Conservation (phyloP, 257 asterid species). For the Scutellaria minor region DNA sequence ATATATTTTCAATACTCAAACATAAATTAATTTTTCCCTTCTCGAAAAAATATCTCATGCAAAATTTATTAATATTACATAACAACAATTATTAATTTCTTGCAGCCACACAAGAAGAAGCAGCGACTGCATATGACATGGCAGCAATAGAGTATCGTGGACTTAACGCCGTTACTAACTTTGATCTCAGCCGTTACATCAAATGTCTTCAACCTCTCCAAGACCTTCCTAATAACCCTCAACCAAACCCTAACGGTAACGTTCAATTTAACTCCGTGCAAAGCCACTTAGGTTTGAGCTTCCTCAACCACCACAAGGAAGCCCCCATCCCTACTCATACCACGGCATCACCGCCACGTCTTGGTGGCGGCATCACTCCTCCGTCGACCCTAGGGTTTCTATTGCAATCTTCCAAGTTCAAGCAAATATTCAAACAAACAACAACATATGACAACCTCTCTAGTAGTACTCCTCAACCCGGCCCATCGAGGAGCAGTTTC, state of each 20-base stretch:
- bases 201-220: constrained; percentile 51
- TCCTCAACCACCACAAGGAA: too few relatives aligned
- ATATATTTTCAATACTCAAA: too few relatives aligned
- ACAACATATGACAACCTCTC: too few relatives aligned
- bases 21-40: too few relatives aligned
- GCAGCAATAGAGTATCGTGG: constrained; percentile 89
- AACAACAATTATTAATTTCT: neutral
- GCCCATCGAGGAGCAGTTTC: constrained; percentile 60
- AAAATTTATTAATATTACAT: too few relatives aligned
- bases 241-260: constrained; percentile 30
- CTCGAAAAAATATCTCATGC: too few relatives aligned
- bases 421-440: too few relatives aligned
- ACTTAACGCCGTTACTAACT: constrained; percentile 78
- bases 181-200: constrained; percentile 72
- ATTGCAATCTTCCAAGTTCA: too few relatives aligned
- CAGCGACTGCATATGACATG: constrained; percentile 84
- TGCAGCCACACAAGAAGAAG: constrained; percentile 84
- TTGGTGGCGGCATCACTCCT: constrained; percentile 27
- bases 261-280: too few relatives aligned
- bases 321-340: constrained; percentile 1
- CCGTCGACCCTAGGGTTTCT: constrained; percentile 28
- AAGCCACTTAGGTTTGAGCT: too few relatives aligned
- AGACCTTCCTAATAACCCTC: constrained; percentile 24
- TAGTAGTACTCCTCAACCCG: neutral
- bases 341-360: constrained; percentile 4